phyloP scores from a whole-genome alignment of 257 asterid species.

The Nicotiana noctiflora region DNA sequence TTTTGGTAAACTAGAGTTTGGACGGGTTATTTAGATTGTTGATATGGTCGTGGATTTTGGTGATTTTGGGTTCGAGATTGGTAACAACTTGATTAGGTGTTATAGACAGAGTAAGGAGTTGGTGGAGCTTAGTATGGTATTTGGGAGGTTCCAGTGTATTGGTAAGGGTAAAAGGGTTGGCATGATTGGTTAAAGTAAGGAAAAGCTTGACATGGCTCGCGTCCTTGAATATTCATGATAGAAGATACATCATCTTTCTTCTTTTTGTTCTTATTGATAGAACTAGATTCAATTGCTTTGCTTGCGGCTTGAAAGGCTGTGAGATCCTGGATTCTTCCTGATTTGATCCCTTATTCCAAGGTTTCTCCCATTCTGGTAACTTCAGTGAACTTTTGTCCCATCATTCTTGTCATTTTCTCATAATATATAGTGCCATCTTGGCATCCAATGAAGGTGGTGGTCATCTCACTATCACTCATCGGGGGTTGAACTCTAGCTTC shows the following conservation, averaged over 20 bases:
- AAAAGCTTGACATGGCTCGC: not conserved
- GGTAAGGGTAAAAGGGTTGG: not conserved
- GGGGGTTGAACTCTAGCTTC: not conserved
- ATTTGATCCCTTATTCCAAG: not conserved
- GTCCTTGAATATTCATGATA: not conserved
- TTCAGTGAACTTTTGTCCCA: not conserved
- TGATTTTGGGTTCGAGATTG: not conserved
- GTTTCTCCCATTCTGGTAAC: not conserved
- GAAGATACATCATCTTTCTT: no score
- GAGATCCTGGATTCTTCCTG: not conserved
- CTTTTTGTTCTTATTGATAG: not conserved
- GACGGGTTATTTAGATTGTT: not conserved
- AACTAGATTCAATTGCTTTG: not conserved
- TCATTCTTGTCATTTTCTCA: not conserved
- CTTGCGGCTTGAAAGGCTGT: not conserved
- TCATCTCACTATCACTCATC: not conserved
- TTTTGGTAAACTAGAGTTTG: not conserved
- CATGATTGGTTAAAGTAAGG: not conserved
- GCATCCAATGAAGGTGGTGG: not conserved
- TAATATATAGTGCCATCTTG: not conserved
- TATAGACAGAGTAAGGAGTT: not conserved
- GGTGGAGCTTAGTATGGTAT: no score
- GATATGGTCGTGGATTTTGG: not conserved
- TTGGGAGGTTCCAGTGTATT: not conserved
- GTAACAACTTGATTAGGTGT: not conserved